Evolutionary conservation across 75 land plant species (phyloP).

Genomic region (Pinus albicaulis): DNA sequence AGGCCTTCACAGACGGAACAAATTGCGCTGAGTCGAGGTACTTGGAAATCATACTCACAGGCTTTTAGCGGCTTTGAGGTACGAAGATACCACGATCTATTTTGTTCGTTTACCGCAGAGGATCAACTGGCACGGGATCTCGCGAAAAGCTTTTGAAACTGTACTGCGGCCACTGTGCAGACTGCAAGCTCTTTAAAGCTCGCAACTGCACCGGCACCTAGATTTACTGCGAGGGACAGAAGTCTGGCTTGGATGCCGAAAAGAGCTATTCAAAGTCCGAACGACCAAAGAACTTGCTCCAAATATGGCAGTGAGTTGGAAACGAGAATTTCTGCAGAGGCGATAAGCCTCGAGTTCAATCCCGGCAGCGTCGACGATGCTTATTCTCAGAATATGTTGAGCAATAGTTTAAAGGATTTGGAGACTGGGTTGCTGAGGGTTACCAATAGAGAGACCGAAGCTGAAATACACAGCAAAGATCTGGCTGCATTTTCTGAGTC

Average conservation of each 20-base stretch:
- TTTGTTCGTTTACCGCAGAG: neutral
- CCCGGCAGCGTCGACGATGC: neutral
- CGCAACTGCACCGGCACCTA: neutral
- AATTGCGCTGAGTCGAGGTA: neutral
- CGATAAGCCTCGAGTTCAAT: neutral
- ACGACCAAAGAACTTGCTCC: constrained; percentile 3
- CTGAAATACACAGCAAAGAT: too few relatives aligned
- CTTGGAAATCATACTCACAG: neutral
- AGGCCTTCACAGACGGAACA: too few relatives aligned
- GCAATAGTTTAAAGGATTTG: neutral
- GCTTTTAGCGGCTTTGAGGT: neutral
- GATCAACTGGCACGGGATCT: constrained; percentile 6
- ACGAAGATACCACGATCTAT: neutral
- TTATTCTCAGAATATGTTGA: constrained; percentile 6
- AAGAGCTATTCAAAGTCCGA: neutral
- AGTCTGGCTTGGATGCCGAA: neutral
- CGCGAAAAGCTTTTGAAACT: neutral
- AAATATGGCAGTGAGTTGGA: neutral
- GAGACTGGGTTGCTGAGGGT: too few relatives aligned
- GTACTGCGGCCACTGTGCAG: neutral
- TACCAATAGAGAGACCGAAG: too few relatives aligned
- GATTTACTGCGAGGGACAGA: too few relatives aligned
- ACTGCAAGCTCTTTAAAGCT: neutral
- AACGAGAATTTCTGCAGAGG: neutral
- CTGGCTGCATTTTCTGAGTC: neutral